These are phyloP conservation scores for Nothophytophthora sp. DNA, from an alignment of 352 stramenopile species.

Conservation along the genomic window DNA sequence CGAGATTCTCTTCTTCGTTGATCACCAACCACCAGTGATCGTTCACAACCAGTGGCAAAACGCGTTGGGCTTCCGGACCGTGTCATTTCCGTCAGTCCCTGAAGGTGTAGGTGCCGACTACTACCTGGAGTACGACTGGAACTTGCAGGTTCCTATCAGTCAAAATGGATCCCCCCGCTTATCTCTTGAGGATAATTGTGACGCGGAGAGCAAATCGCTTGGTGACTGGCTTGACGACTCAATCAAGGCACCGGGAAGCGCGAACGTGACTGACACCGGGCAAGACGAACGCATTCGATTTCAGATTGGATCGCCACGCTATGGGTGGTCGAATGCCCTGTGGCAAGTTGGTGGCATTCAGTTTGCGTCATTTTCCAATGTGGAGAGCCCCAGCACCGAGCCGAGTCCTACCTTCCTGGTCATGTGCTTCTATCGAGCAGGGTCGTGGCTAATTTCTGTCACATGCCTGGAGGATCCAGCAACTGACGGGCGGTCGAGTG, in stretches of 20 bases:
- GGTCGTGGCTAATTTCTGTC: slow-evolving; percentile 69
- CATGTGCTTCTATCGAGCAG: slow-evolving; percentile 63
- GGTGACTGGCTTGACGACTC: slow-evolving; percentile 43
- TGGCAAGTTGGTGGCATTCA: slow-evolving; percentile 86
- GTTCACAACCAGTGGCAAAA: slow-evolving; percentile 70
- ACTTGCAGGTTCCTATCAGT: slow-evolving; percentile 19
- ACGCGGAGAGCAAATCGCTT: slow-evolving; percentile 8
- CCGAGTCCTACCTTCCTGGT: slow-evolving; percentile 59
- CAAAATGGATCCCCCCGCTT: slow-evolving; percentile 1
- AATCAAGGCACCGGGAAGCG: slow-evolving; percentile 4
- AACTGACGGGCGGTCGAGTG: slow-evolving; percentile 11
- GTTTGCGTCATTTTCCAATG: slow-evolving; percentile 60
- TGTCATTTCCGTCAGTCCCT: slow-evolving; percentile 43
- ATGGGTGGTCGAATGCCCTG: slow-evolving; percentile 77
- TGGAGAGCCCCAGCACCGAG: slow-evolving; percentile 4
- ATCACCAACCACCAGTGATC: slow-evolving; percentile 62
- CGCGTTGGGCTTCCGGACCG: slow-evolving; percentile 47
- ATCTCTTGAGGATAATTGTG: slow-evolving; percentile 6
- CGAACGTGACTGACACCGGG: neutral
- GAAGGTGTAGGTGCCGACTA: slow-evolving; percentile 53
- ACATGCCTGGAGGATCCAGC: slow-evolving; percentile 65
- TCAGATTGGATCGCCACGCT: slow-evolving; percentile 58
- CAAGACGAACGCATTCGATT: slow-evolving; percentile 45
- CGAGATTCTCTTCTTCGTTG: slow-evolving; percentile 68
- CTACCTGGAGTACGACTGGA: slow-evolving; percentile 83